Evolutionary conservation across 495 filamentous ascomycete species (phyloP).

Genomic region (Xanthoparmelia taractica): DNA sequence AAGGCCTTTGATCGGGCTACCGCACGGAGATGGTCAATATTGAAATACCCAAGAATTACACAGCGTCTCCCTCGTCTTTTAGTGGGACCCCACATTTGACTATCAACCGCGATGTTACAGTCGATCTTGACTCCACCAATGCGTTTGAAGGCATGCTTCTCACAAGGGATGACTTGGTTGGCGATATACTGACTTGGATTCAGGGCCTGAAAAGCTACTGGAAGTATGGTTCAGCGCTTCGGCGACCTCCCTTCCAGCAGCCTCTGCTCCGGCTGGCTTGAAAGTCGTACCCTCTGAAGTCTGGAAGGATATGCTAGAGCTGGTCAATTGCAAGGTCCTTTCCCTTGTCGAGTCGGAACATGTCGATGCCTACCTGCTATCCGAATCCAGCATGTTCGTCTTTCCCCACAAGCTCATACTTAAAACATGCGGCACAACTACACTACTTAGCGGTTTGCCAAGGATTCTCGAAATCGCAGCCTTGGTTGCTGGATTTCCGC

Average conservation of each 20-base stretch:
- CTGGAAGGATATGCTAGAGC: conserved; percentile 95
- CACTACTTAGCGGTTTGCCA: conserved; percentile 77
- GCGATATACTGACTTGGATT: conserved; percentile 1
- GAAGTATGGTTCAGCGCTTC: conserved; percentile 97
- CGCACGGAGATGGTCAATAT: conserved; percentile 70
- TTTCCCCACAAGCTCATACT: conserved; percentile 98
- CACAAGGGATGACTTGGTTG: not conserved
- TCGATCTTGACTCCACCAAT: conserved; percentile 92
- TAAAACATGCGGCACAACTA: conserved; percentile 98
- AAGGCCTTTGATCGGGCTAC: conserved; percentile 12
- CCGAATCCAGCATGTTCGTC: conserved; percentile 99
- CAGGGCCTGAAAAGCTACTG: conserved; percentile 92
- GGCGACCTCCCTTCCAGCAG: conserved; percentile 59
- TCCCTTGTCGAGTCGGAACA: conserved; percentile 91
- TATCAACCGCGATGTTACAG: conserved; percentile 92
- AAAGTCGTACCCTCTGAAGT: conserved; percentile 76
- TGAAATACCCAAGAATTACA: conserved; percentile 70
- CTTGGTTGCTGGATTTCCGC: conserved; percentile 76
- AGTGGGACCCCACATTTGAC: conserved; percentile 78
- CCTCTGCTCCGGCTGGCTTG: conserved; percentile 64
- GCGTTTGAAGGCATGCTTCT: conserved; percentile 76
- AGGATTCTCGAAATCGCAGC: conserved; percentile 88
- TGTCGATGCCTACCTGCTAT: conserved; percentile 94
- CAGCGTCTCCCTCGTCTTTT: conserved; percentile 67
- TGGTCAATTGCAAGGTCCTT: conserved; percentile 97